Evolutionary conservation across 352 stramenopile species (phyloP).

Genomic region (Phytophthora ohioensis): DNA sequence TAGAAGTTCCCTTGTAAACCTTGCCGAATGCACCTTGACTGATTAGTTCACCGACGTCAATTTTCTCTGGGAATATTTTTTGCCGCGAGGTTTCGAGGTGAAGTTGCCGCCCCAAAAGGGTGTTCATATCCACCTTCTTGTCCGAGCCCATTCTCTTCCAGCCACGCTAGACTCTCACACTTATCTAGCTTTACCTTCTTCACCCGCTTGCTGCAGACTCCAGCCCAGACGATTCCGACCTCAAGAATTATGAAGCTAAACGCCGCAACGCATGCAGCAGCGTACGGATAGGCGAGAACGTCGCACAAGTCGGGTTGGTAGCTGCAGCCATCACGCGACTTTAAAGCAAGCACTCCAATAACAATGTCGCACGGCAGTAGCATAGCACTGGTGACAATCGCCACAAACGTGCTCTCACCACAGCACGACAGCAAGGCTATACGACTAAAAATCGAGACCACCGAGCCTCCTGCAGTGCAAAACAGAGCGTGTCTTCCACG

Average conservation of each 20-base stretch:
- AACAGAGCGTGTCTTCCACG: neutral
- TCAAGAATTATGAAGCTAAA: neutral
- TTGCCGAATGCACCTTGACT: slow-evolving; percentile 55
- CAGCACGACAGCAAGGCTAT: neutral
- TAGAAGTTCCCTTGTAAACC: slow-evolving; percentile 59
- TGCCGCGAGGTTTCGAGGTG: neutral
- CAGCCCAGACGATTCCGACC: neutral
- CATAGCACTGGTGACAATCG: neutral
- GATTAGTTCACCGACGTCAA: slow-evolving; percentile 50
- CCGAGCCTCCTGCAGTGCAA: neutral
- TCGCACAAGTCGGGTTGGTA: too few relatives aligned
- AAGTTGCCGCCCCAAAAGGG: neutral
- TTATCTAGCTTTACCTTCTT: neutral
- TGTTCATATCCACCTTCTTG: neutral
- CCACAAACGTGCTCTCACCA: neutral
- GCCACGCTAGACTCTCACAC: neutral
- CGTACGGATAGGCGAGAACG: neutral
- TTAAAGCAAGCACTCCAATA: neutral
- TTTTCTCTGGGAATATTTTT: slow-evolving; percentile 42
- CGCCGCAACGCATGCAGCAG: neutral
- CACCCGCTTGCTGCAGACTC: neutral
- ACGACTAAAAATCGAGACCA: neutral
- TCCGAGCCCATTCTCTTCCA: neutral
- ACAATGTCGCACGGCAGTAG: slow-evolving; percentile 2
- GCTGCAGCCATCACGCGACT: too few relatives aligned